Percentiles rank a stretch among this genome's conserved stretches.
Evolutionary conservation across 2,329 filamentous ascomycete genomes (phyloP).

Genomic region (Exserohilum turcica): DNA sequence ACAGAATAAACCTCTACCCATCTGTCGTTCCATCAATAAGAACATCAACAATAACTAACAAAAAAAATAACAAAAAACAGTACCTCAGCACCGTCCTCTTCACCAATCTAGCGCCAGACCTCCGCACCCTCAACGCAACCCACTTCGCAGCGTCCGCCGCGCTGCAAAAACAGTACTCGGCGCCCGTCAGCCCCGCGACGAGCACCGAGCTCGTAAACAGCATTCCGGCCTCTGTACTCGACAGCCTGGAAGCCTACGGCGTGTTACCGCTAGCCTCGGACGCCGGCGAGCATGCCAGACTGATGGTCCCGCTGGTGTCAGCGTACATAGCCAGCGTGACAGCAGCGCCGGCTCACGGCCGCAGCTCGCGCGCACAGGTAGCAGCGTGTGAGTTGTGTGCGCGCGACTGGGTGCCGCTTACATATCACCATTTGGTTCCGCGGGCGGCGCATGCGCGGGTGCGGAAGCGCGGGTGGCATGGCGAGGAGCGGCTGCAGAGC

Average conservation of each 20-base stretch:
- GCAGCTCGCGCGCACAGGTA: slow-evolving; percentile 62
- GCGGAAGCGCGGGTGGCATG: slow-evolving; percentile 78
- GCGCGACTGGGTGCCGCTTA: slow-evolving; percentile 74
- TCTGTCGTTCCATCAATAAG: no score
- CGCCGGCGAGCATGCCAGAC: slow-evolving; percentile 50
- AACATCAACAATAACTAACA: no score
- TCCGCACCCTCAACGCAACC: slow-evolving; percentile 69
- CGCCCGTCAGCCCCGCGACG: slow-evolving; percentile 60
- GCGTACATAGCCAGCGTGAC: slow-evolving; percentile 65
- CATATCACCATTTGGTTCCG: slow-evolving; percentile 88
- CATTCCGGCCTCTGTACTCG: slow-evolving; percentile 65
- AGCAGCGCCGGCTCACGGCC: no score
- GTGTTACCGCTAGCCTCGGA: slow-evolving; percentile 58
- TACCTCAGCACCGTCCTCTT: slow-evolving; percentile 77
- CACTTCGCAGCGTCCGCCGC: slow-evolving; percentile 55
- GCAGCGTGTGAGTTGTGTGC: slow-evolving; percentile 76
- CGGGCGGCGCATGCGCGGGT: slow-evolving; percentile 75
- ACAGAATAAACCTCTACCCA: no score
- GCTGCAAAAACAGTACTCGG: slow-evolving; percentile 62
- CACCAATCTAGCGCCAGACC: slow-evolving; percentile 62
- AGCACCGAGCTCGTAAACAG: slow-evolving; percentile 56
- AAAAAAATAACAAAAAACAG: slow-evolving; percentile 12
- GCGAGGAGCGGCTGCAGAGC: slow-evolving; percentile 73
- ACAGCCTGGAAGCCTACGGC: slow-evolving; percentile 71
- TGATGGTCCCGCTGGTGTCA: slow-evolving; percentile 68